Evolutionary conservation across 2,329 filamentous ascomycete species (phyloP), one percentile per base, ranked within the genome.

Genomic region (Pestalotiopsis sp.): DNA sequence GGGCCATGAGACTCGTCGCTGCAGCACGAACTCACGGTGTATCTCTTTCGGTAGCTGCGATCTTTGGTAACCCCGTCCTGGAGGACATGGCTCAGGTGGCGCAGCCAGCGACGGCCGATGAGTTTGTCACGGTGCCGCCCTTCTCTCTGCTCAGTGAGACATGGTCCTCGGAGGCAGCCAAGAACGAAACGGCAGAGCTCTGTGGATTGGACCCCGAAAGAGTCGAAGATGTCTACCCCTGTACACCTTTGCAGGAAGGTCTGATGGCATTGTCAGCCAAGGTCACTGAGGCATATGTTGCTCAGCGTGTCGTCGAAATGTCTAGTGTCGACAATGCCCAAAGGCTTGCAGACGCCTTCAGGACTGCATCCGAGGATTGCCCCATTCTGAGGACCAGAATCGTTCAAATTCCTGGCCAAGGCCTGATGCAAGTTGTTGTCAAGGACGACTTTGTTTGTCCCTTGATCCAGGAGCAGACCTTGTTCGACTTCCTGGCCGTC

Each of bases 181-280:
- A 77, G 17, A 66, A 69, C 0, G 82, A 84, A 14, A 80, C 80
- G 11, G 80, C 82, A 5, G 72, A 70, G n/a, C 76, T 83, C 6
- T 86, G 85, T 69, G 76, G 72, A 3, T 72, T 84, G 11, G 74
- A 77, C 1, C 68, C 75, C 6, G 77, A 76, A 0, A 64, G 45
- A 0, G 76, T 87, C 4, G 83, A 87, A 63, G 86, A 89, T 68
- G 75, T 86, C 0, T 89, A 87, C 66, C 86, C 86, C 1, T 87
- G 85, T 76, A 86, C 85, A 0, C 82, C 86, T 0, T 77, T 87
- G 1, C 87, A 89, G 69, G 86, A 87, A 73, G 85, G 83, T 1
- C 80, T 89, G 2, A 84, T 89, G 79, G 84, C 86, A 0, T 75
- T 88, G 5, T 85, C 86, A 2, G 80, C 82, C 68, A 86, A 85